Base-by-base conservation (phyloP, 441 rosid genomes). In the Populus hybrid region DNA sequence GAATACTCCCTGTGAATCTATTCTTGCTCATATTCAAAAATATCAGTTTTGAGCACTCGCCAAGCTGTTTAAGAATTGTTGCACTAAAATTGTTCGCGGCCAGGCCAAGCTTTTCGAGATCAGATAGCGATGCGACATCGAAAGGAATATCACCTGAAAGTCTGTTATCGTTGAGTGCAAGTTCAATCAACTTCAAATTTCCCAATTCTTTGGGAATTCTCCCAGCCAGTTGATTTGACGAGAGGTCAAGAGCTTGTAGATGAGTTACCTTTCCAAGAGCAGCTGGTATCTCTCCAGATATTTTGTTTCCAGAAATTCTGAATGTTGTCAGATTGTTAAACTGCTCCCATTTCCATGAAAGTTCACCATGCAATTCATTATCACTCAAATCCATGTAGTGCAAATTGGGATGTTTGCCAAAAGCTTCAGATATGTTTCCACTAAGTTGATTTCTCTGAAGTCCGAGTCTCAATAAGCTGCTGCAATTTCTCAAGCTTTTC, bases 391-490 rank as follows among this genome's bases (percentile, higher is more conserved):
- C 85, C 36, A 84, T 4, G 42, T 61, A 81, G 0, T 5, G 0
- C 69, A 85, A 64, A 28, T 74, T 23, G 0, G 85, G 84, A 46
- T 75, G 73, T 11, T 42, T 57, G 10, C 80, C 87, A 16, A 86
- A 83, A 46, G 10, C 76, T 10, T 84, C 64, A 5, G 82, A 76
- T 14, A 84, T 74, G 20, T 83, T 77, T 61, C 84, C 86, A 1
- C 8, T 70, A 1, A 86, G 32, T 2, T 42, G 68, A 68, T 84
- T 84, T 26, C 59, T 18, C 1, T 85, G 23, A 1, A 86, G 57
- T 8, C 80, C 64, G 18, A 73, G 9, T 64, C 84, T 78, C 0
- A 26, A 0, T 23, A 86, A 38, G 59, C 79, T 78, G 2, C 67
- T 81, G 79, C 86, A 86, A 14, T 83, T 86, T 77, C 59, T 80